Base-by-base conservation (phyloP, 768 basidiomycete species). In the Mycena alexandri region DNA sequence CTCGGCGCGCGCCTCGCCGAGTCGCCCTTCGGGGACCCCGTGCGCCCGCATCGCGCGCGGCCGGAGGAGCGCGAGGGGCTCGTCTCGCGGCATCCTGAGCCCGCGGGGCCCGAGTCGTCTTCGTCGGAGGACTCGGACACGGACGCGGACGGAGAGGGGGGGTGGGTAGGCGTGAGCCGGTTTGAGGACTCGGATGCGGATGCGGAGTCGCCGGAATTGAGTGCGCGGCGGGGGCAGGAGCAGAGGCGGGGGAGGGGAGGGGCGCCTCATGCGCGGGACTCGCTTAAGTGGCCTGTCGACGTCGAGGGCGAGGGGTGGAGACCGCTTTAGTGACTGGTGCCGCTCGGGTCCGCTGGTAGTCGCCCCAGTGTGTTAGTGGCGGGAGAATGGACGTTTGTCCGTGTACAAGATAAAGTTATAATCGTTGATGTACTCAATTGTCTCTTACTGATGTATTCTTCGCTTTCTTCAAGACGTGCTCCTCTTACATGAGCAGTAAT, bases 251-350 rank as follows among this genome's bases (percentile, higher is more conserved):
- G 21, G 29, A 61, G 48, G 36, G 25, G 8, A 16, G 25, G 8
- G n/a, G n/a, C 34, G 24, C 21, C 50, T 7, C 59, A 41, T 8
- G 64, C 62, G 61, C 65, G 70, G 9, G 70, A 71, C 22, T 67
- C 66, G 48, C 66, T 71, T 2, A 71, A 71, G 66, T 71, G 70
- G 70, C 70, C 70, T 4, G 70, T 71, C 3, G 66, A 71, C 24
- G 70, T 67, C 11, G 70, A 71, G 43, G 54, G 63, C 24, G 66
- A 71, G 63, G 70, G 70, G 5, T 71, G 70, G 70, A 43, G 59
- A 25, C 70, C 64, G 53, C 50, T 71, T 25, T 71, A 61, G 36
- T n/a, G n/a, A n/a, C n/a, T n/a, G 11, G 33, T 14, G 38, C 2
- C 9, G 10, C 10, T 11, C 10, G 38, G 11, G 38, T 2, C 38